A percentile compares a stretch with the other conserved stretches of the same genome.
Conservation (phyloP, 1,139 yeast genomes). For the Pichiaceae sp. region DNA sequence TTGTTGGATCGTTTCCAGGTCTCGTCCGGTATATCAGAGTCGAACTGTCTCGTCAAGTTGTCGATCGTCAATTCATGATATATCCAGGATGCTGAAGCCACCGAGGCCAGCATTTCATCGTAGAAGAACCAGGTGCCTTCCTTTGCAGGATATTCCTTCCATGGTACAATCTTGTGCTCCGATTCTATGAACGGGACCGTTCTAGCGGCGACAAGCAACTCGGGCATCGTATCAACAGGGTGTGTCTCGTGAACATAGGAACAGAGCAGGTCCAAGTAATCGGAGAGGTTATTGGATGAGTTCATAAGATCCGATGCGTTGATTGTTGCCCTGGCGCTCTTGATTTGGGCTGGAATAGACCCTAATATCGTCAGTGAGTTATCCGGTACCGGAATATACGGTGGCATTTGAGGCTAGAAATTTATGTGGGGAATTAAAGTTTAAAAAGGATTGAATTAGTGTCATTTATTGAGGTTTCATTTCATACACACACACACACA, state of each 20-base stretch:
- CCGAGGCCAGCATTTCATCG: constrained; percentile 15
- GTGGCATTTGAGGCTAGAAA: too few relatives aligned
- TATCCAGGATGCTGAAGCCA: constrained; percentile 10
- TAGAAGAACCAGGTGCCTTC: constrained; percentile 11
- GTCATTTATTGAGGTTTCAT: too few relatives aligned
- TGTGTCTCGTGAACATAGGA: constrained; percentile 2
- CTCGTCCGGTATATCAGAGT: constrained; percentile 4
- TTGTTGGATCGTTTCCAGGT: constrained; percentile 17
- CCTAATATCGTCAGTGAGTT: too few relatives aligned
- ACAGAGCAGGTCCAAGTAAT: constrained; percentile 14
- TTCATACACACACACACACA: too few relatives aligned
- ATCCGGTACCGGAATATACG: too few relatives aligned
- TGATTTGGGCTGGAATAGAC: too few relatives aligned
- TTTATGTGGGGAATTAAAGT: too few relatives aligned
- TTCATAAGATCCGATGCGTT: constrained; percentile 12
- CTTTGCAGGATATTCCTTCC: constrained; percentile 7
- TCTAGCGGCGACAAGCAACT: not conserved
- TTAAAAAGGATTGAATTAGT: too few relatives aligned
- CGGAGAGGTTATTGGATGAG: constrained; percentile 14
- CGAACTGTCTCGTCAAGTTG: constrained; percentile 5
- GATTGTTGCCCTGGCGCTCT: constrained; percentile 10
- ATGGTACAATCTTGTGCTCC: constrained; percentile 4
- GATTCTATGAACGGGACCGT: not conserved
- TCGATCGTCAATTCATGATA: constrained; percentile 12
- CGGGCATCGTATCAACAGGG: not conserved